Evolutionary conservation across 805 yeast species (phyloP), one percentile per base, ranked within the genome.

Genomic region (Starmerella bombicola): DNA sequence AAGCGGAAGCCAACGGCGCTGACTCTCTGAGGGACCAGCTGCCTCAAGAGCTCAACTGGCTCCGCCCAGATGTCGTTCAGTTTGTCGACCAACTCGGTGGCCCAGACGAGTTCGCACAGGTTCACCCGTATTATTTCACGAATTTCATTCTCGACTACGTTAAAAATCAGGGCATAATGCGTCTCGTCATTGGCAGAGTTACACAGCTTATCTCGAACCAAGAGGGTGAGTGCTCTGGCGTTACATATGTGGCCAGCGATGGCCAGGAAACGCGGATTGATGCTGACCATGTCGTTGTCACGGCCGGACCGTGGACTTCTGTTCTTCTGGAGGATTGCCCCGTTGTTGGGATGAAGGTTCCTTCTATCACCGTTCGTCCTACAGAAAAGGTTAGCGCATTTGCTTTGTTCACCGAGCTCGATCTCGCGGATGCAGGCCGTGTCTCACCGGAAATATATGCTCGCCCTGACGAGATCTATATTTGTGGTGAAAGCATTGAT

Each of bases 281-380:
- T 12, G 91, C 82, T 40, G 83, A 81, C 55, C 77, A 81, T 52
- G 76, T 84, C n/a, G 77, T 88, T 9, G 66, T 91, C 53, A 68
- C 93, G 0, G 81, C 83, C 51, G 98, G 98, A 0, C 98, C 98
- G 10, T 88, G 98, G 98, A 85, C 96, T 2, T 79, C 95, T 2
- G 79, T 78, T 54, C 73, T 88, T 32, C 63, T 88, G 43, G 93
- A 94, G 2, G 85, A 80, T 50, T 86, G 97, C 57, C 98, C 97
- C 22, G 85, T 88, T 10, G 78, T 88, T 2, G 96, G 96, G 4
- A 66, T 88, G 48, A 70, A 96, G 51, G 97, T 97, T 1, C 97
- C 91, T 62, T 83, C 95, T 21, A 86, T 88, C 55, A 85, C 95
- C 1, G 73, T 91, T 40, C 74, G 82, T 33, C 96, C 97, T 3